These are phyloP conservation scores for Rasamsonia emersonii DNA, from an alignment of 2,329 filamentous ascomycete genomes.

Conservation along the genomic window DNA sequence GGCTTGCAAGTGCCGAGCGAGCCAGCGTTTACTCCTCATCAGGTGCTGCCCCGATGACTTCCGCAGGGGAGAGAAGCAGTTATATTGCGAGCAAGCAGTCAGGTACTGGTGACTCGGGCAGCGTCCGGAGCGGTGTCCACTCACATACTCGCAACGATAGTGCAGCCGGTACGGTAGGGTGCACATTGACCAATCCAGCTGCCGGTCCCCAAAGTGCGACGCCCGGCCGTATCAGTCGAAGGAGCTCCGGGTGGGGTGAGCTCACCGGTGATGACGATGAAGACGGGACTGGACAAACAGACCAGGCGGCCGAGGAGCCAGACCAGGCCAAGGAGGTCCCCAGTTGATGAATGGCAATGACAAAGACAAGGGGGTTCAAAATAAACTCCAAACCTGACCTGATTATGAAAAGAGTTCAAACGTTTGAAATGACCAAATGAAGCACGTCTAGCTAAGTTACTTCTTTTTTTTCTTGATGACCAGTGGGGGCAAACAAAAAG, in stretches of 20 bases:
- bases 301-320: conserved; percentile 28
- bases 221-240: conserved; percentile 30
- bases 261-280: conserved; percentile 30
- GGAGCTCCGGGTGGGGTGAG: conserved; percentile 38
- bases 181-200: conserved; percentile 50
- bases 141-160: conserved; percentile 77
- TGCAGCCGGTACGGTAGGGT: conserved; percentile 63
- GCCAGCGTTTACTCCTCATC: conserved; percentile 68
- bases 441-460: no score
- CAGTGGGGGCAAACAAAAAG: no score
- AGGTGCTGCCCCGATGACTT: conserved; percentile 49
- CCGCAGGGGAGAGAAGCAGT: conserved; percentile 69
- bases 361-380: background rate
- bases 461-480: no score
- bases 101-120: conserved; percentile 57
- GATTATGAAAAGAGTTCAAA: no score
- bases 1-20: conserved; percentile 49
- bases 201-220: conserved; percentile 20
- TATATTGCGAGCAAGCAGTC: conserved; percentile 58
- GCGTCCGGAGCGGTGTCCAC: conserved; percentile 66
- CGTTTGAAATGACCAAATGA: no score
- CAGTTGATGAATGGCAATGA: conserved; percentile 5
- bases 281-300: conserved; percentile 11
- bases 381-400: background rate
- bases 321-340: no score